Conservation (phyloP, 129 eudicot species). For the Solidago caesia region DNA sequence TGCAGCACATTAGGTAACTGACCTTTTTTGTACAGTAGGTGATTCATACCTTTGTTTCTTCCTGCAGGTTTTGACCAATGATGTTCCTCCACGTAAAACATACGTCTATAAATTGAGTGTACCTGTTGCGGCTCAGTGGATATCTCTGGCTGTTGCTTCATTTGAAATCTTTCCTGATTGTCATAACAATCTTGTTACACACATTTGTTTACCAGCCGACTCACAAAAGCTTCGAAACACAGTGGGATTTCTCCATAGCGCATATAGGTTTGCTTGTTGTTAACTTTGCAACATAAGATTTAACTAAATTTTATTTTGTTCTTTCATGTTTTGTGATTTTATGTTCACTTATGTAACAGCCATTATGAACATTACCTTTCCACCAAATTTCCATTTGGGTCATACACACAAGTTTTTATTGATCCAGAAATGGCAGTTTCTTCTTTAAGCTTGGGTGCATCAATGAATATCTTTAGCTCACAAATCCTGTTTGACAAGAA, state of each 20-base stretch:
- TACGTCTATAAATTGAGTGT: constrained; percentile 64
- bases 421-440: constrained; percentile 88
- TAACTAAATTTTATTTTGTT: not conserved
- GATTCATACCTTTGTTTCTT: not conserved
- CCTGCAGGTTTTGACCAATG: constrained; percentile 81
- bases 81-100: constrained; percentile 78
- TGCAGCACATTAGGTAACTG: not conserved
- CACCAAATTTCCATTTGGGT: constrained; percentile 88
- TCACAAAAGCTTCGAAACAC: constrained; percentile 66
- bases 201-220: constrained; percentile 73
- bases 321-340: constrained; percentile 14
- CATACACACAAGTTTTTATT: constrained; percentile 89
- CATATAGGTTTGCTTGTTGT: constrained; percentile 59
- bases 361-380: constrained; percentile 86
- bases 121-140: constrained; percentile 93
- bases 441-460: constrained; percentile 72
- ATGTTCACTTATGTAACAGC: constrained; percentile 48
- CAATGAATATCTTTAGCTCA: constrained; percentile 84
- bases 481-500: constrained; percentile 83
- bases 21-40: not conserved
- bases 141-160: constrained; percentile 88
- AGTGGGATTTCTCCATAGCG: constrained; percentile 73
- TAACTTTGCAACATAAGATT: not conserved
- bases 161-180: constrained; percentile 82
- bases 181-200: constrained; percentile 54